A percentile compares a stretch with the other conserved stretches of the same genome.
phyloP scores from a whole-genome alignment of 495 filamentous ascomycete species.

The Penicillium coprophilum region DNA sequence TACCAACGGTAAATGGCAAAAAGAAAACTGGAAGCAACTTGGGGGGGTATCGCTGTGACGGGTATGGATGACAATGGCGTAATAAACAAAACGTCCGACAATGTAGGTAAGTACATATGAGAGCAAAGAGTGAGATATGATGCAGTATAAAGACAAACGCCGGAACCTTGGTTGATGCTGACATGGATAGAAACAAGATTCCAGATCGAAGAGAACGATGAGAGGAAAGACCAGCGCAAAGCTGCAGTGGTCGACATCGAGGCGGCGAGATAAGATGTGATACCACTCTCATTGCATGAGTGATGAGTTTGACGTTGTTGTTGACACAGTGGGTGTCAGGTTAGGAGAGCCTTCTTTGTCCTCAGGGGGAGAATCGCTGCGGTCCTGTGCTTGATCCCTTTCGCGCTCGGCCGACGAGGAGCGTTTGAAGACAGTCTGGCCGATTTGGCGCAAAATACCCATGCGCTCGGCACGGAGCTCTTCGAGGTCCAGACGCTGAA shows the following conservation, averaged over 20 bases:
- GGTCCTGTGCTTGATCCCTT: constrained; percentile 33
- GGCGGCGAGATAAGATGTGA: not conserved
- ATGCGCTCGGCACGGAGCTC: constrained; percentile 51
- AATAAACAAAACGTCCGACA: constrained; percentile 16
- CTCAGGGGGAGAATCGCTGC: constrained; percentile 35
- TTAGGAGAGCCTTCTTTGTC: constrained; percentile 39
- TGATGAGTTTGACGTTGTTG: constrained; percentile 41
- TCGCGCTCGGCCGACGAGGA: constrained; percentile 49
- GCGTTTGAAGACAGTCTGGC: constrained; percentile 53
- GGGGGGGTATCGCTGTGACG: constrained; percentile 30
- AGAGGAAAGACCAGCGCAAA: not conserved
- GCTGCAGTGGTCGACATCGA: not conserved
- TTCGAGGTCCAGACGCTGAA: constrained; percentile 46
- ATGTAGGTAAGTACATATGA: constrained; percentile 18
- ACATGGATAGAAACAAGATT: constrained; percentile 7
- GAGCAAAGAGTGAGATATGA: constrained; percentile 22
- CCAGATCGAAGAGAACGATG: not conserved
- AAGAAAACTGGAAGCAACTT: constrained; percentile 20
- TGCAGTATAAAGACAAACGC: constrained; percentile 29
- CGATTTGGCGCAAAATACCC: constrained; percentile 50
- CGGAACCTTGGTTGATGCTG: constrained; percentile 12
- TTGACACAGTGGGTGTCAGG: constrained; percentile 43
- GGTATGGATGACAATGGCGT: constrained; percentile 25
- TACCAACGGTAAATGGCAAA: constrained; percentile 10
- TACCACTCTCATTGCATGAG: constrained; percentile 23